Conservation (phyloP, 306 rosid genomes). For the Prunus persica region Prunus_persica_NCBIv2 NC_034016.1:18414001-18414500, state of each 20-base stretch:
- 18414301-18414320: constrained; percentile 94
- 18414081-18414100: background rate
- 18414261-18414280: constrained; percentile 34
- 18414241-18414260: background rate
- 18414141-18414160: background rate
- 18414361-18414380: constrained; percentile 79
- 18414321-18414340: constrained; percentile 91
- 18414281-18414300: constrained; percentile 82
- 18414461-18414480: background rate
- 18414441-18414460: background rate
- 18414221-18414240: background rate
- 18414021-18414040: background rate
- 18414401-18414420: background rate
- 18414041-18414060: background rate
- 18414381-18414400: constrained; percentile 63
- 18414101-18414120: background rate
- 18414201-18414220: background rate
- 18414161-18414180: background rate
- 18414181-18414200: background rate
- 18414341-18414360: constrained; percentile 66
- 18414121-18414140: too few species aligned
- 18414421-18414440: background rate
- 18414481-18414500: too few species aligned
- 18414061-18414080: background rate
- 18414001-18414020: background rate